Evolutionary conservation across 1,284 basidiomycete genomes (phyloP).

Genomic region (Albatrellus sp.): DNA sequence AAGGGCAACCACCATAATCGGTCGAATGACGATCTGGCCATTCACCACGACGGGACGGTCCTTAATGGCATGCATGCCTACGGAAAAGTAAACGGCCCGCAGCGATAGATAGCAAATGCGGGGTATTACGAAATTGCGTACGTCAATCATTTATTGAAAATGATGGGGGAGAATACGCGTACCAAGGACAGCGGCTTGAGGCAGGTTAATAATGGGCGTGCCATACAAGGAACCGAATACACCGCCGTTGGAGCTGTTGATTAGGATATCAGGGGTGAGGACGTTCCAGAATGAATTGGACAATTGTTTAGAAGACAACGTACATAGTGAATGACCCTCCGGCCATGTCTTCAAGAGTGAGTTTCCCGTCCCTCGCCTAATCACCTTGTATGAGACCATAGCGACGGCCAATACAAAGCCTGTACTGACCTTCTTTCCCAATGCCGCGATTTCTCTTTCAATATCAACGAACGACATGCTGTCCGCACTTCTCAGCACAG

Average conservation of each 20-base stretch:
- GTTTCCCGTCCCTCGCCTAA: conserved; percentile 87
- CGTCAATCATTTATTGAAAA: neutral
- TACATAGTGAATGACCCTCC: conserved; percentile 97
- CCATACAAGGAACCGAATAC: conserved; percentile 97
- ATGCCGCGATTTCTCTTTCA: conserved; percentile 81
- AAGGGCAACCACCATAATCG: conserved; percentile 91
- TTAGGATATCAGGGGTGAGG: neutral
- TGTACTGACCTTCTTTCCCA: conserved; percentile 76
- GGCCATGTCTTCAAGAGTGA: conserved; percentile 93
- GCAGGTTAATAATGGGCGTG: conserved; percentile 95
- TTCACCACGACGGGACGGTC: conserved; percentile 89
- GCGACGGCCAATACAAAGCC: neutral
- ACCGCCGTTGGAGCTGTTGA: conserved; percentile 84
- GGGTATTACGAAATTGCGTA: conserved; percentile 6
- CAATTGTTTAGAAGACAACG: conserved; percentile 16
- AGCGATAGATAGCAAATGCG: neutral
- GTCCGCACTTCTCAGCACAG: conserved; percentile 90
- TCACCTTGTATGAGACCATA: conserved; percentile 3
- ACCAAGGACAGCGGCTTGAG: conserved; percentile 89
- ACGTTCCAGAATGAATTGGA: neutral
- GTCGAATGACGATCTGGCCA: conserved; percentile 90
- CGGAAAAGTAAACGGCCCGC: neutral
- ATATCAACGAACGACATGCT: conserved; percentile 81
- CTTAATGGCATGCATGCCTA: conserved; percentile 94
- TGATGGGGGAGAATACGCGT: conserved; percentile 14